Evolutionary conservation across 495 filamentous ascomycete genomes (phyloP).

Genomic region (Penicillium odoratum): DNA sequence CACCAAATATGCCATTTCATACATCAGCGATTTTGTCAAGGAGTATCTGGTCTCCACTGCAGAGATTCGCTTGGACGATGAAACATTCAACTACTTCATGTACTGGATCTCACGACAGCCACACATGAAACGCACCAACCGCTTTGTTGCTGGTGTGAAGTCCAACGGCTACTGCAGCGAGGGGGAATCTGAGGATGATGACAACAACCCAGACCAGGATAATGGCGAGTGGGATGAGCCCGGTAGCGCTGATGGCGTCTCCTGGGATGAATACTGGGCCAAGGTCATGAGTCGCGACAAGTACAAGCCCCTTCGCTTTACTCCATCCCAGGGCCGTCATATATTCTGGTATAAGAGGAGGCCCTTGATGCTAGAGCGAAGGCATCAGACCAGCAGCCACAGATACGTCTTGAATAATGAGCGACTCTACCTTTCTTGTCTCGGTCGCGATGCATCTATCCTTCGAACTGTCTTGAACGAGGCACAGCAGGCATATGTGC

Average conservation of each 20-base stretch:
- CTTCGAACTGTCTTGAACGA: slow-evolving; percentile 68
- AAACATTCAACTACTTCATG: slow-evolving; percentile 70
- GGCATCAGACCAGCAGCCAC: slow-evolving; percentile 29
- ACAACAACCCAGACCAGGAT: slow-evolving; percentile 45
- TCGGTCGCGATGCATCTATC: slow-evolving; percentile 64
- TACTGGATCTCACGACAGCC: slow-evolving; percentile 64
- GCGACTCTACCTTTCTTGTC: slow-evolving; percentile 61
- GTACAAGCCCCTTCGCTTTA: slow-evolving; percentile 62
- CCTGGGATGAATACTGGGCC: slow-evolving; percentile 49
- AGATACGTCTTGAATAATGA: slow-evolving; percentile 48
- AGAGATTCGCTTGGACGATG: slow-evolving; percentile 65
- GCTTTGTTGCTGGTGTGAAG: slow-evolving; percentile 63
- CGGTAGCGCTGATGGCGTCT: background rate
- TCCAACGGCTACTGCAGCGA: slow-evolving; percentile 48
- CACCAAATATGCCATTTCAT: slow-evolving; percentile 49
- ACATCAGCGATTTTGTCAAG: slow-evolving; percentile 35
- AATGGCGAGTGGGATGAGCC: slow-evolving; percentile 14
- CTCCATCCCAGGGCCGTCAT: slow-evolving; percentile 63
- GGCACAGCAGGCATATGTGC: slow-evolving; percentile 56
- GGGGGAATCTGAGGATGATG: slow-evolving; percentile 38
- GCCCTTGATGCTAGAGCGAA: slow-evolving; percentile 56
- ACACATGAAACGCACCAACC: slow-evolving; percentile 55
- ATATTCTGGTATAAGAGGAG: slow-evolving; percentile 64
- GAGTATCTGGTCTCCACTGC: slow-evolving; percentile 52
- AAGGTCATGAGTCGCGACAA: slow-evolving; percentile 48